These are phyloP conservation scores for Aspergillus biplanus DNA, from an alignment of 495 filamentous ascomycete species.

Conservation along the genomic window DNA sequence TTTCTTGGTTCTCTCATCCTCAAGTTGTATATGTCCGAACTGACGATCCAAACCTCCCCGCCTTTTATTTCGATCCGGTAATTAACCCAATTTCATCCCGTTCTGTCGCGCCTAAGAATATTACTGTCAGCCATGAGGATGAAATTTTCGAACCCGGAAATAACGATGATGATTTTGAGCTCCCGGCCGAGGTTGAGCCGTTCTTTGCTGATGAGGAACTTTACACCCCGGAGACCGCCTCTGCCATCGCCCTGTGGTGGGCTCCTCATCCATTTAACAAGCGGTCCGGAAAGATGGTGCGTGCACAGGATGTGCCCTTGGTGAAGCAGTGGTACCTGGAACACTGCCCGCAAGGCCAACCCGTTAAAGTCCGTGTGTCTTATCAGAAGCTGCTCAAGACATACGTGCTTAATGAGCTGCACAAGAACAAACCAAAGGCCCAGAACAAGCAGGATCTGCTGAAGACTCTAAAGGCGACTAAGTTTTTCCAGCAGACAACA, in stretches of 20 bases:
- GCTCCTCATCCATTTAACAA: slow-evolving; percentile 96
- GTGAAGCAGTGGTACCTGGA: slow-evolving; percentile 99
- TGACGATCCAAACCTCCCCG: slow-evolving; percentile 86
- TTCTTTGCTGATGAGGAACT: slow-evolving; percentile 91
- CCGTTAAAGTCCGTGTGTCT: slow-evolving; percentile 97
- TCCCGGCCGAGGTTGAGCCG: slow-evolving; percentile 80
- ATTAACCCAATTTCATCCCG: slow-evolving; percentile 98
- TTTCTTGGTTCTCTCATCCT: slow-evolving; percentile 92
- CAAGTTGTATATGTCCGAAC: slow-evolving; percentile 89
- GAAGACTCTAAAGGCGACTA: slow-evolving; percentile 88
- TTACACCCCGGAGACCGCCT: slow-evolving; percentile 85
- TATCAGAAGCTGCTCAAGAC: slow-evolving; percentile 98
- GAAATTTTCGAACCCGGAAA: slow-evolving; percentile 87
- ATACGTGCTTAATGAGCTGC: slow-evolving; percentile 94
- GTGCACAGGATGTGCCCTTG: slow-evolving; percentile 94
- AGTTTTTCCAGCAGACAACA: slow-evolving; percentile 99
- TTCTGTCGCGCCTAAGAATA: slow-evolving; percentile 92
- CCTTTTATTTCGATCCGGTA: slow-evolving; percentile 96
- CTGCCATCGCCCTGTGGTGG: slow-evolving; percentile 97
- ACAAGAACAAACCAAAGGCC: slow-evolving; percentile 92
- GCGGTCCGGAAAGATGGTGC: slow-evolving; percentile 95
- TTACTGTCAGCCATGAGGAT: slow-evolving; percentile 91
- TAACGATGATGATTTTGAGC: slow-evolving; percentile 86
- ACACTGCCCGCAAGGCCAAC: slow-evolving; percentile 89
- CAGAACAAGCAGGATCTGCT: slow-evolving; percentile 93